Base-by-base conservation (phyloP, 805 yeast species). In the Wickerhamia fluorescens region DNA sequence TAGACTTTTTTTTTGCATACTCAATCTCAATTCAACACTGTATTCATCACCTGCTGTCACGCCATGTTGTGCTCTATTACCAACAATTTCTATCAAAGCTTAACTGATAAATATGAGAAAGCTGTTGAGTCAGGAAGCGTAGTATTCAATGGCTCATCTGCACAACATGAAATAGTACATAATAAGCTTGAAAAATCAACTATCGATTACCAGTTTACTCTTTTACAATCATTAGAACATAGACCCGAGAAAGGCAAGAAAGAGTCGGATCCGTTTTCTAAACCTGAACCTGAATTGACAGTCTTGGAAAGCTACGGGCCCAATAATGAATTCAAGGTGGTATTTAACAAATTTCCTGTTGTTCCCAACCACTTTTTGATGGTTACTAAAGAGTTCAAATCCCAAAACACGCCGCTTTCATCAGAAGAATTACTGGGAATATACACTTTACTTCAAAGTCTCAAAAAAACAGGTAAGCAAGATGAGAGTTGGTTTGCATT, bases 311-410 rank as follows among this genome's bases (percentile, higher is more conserved):
- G 66, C 25, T 66, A 70, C 34, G 72, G 73, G 7, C 65, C 61
- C 4, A 58, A 71, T 16, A 73, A 79, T 46, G 66, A 61, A 27
- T 60, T 60, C 31, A 65, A 75, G 38, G 53, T 89, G 19, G 73
- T 89, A 5, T 68, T 86, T 41, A 89, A 89, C 65, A 92, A 89
- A 54, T 92, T 72, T 54, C 94, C 96, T 7, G 78, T 88, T 21
- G 71, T 80, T 4, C 75, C 83, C 24, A 72, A 77, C 44, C 98
- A 89, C 52, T 70, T 84, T 31, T 61, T 92, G 58, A 46, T 87
- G 30, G 77, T 88, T 6, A 86, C 97, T 1, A 81, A 74, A 37
- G 68, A 74, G 29, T 83, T 78, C 54, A 71, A 73, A 38, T 63
- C 79, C 2, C 97, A 89, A 53, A 69, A 68, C 19, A 59, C 83